These are phyloP conservation scores for Mytilinidion resinicola DNA, from an alignment of 495 filamentous ascomycete species.

Conservation along the genomic window DNA sequence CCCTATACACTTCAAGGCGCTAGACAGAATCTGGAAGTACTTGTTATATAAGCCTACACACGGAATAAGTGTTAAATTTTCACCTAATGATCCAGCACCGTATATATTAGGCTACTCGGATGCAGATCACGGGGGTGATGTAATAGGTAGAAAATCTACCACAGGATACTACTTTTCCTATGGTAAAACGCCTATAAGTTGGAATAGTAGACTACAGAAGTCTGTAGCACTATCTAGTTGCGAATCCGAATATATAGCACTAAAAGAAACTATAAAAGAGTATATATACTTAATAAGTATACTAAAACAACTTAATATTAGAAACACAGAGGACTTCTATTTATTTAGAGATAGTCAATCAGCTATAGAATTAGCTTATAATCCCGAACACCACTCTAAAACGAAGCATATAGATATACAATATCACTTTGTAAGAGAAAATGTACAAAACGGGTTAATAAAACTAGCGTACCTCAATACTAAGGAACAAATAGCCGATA, in stretches of 20 bases:
- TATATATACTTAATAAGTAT: conserved; percentile 17
- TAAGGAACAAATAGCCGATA: no score
- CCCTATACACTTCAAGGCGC: no score
- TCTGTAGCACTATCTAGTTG: no score
- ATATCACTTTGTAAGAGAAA: no score
- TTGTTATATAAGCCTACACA: no score
- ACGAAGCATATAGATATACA: not conserved
- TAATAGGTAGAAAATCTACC: not conserved
- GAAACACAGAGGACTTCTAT: not conserved
- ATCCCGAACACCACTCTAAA: not conserved
- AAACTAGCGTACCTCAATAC: no score
- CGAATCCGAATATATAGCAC: conserved; percentile 16
- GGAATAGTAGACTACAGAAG: no score
- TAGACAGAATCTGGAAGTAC: no score
- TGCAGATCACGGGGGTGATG: not conserved
- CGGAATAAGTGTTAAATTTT: no score
- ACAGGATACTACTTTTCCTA: not conserved
- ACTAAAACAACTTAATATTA: conserved; percentile 3
- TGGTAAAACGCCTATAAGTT: no score
- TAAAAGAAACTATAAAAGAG: conserved; percentile 27
- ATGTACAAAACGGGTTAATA: no score
- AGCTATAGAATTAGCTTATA: conserved; percentile 1
- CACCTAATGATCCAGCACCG: not conserved
- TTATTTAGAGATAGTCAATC: not conserved
- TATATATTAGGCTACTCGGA: not conserved